Evolutionary conservation across 2,329 filamentous ascomycete species (phyloP), one percentile per base, ranked within the genome.

Genomic region (Cladosporium cucumerinum): DNA sequence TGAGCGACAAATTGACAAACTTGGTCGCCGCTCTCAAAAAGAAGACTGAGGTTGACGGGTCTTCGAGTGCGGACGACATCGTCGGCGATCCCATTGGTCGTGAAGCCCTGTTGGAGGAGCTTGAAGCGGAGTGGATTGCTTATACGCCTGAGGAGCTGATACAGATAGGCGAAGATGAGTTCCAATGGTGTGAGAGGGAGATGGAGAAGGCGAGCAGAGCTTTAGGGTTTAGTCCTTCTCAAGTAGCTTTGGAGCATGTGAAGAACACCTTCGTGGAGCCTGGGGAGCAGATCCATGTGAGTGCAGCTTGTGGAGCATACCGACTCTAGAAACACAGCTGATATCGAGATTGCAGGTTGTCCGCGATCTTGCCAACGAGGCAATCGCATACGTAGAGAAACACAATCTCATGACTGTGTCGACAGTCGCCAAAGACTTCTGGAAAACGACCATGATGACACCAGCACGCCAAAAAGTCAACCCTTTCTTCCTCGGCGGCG

Each of bases 401-500:
- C 78, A 85, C 68, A 78, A 85, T 61, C 81, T 87, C 8, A 81
- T 87, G 23, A 87, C 84, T 0, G 81, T 87, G 0, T 85, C 86
- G 0, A 70, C 69, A 1, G 70, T 87, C 1, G 84, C 83, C 1
- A 81, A 83, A 61, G 80, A 86, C 64, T 82, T 81, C 0, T 85
- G 83, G 75, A 79, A 80, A 39, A 85, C 85, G 75, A 81, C 80
- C 63, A 87, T 87, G 83, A 86, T 87, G 78, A 74, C 78, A 7
- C 80, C 84, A 0, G 78, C 77, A 30, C 74, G 72, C 26, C 85
- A 88, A 68, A 84, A 82, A 65, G 79, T 84, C 2, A 84, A 82
- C 12, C 85, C 86, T 0, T 87, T 87, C 74, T 87, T 87, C 74
- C 79, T 87, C 0, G 85, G 85, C 5, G 86, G 85, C 0, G 75